Evolutionary conservation across 1,284 basidiomycete genomes (phyloP).

Genomic region (Sphagnurus paluster): DNA sequence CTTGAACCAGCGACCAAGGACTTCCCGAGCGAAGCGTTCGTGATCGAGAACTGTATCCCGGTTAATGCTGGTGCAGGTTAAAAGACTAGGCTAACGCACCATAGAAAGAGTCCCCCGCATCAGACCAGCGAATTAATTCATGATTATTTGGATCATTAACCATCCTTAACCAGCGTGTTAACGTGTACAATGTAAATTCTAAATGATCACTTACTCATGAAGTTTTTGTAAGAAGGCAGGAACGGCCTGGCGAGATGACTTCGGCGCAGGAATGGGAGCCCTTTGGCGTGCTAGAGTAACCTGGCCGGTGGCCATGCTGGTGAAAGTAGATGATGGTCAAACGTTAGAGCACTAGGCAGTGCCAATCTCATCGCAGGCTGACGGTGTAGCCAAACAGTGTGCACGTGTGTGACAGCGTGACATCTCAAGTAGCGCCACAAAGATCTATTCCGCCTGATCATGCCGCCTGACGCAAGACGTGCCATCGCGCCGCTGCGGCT

Average conservation of each 20-base stretch:
- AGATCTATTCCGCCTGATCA: too few species aligned
- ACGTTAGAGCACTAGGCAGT: neutral
- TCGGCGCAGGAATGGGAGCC: constrained; percentile 10
- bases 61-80: neutral
- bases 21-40: constrained; percentile 89
- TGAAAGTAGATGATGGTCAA: constrained; percentile 1
- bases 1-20: constrained; percentile 94
- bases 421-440: neutral
- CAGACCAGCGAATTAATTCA: constrained; percentile 88
- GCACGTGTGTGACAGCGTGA: neutral
- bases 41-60: constrained; percentile 81
- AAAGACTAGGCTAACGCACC: constrained; percentile 47
- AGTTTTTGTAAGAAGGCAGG: constrained; percentile 27
- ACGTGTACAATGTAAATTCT: neutral
- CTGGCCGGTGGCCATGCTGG: constrained; percentile 23
- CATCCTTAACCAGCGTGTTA: constrained; percentile 59
- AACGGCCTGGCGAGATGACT: constrained; percentile 18
- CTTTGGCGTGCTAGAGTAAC: constrained; percentile 19
- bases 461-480: too few species aligned
- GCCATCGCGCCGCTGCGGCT: too few species aligned
- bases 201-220: constrained; percentile 18
- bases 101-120: constrained; percentile 88
- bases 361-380: constrained; percentile 15
- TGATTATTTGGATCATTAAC: constrained; percentile 85
- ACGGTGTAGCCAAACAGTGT: neutral